Conservation (phyloP, 257 asterid species). For the Apocynum venetum region DNA sequence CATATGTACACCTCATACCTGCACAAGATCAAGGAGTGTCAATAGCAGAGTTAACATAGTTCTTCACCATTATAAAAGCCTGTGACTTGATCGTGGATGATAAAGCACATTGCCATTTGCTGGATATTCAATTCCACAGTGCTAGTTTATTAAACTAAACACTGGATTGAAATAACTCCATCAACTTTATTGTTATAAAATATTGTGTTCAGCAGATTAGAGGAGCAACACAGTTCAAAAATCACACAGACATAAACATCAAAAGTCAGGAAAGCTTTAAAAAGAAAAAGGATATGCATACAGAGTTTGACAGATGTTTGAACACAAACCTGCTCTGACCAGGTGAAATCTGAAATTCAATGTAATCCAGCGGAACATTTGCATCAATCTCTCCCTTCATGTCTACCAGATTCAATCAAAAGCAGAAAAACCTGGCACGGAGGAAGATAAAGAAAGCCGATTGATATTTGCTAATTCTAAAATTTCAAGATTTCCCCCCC, state of each 20-base stretch:
- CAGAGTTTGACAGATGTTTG: neutral
- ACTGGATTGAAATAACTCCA: neutral
- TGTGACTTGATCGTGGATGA: neutral
- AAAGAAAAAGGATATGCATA: neutral
- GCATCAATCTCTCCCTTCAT: conserved; percentile 59
- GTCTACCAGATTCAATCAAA: conserved; percentile 22
- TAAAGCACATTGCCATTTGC: neutral
- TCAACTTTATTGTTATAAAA: neutral
- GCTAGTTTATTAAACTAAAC: neutral
- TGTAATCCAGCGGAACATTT: conserved; percentile 44
- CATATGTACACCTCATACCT: conserved; percentile 72
- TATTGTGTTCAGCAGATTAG: neutral
- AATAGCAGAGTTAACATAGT: neutral
- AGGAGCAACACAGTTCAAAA: neutral
- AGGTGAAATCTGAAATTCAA: conserved; percentile 69
- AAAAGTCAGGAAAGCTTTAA: neutral
- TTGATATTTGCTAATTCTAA: neutral
- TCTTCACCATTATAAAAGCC: neutral
- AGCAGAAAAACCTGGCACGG: conserved; percentile 24
- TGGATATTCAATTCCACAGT: neutral
- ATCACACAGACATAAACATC: neutral
- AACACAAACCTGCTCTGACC: conserved; percentile 63
- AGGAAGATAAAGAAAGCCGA: conserved; percentile 15
- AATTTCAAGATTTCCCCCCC: neutral
- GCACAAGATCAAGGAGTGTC: conserved; percentile 18